A percentile compares a stretch with the other conserved stretches of the same genome.
These are phyloP conservation scores for Mycena amicta DNA, from an alignment of 768 basidiomycete species.

Conservation along the genomic window DNA sequence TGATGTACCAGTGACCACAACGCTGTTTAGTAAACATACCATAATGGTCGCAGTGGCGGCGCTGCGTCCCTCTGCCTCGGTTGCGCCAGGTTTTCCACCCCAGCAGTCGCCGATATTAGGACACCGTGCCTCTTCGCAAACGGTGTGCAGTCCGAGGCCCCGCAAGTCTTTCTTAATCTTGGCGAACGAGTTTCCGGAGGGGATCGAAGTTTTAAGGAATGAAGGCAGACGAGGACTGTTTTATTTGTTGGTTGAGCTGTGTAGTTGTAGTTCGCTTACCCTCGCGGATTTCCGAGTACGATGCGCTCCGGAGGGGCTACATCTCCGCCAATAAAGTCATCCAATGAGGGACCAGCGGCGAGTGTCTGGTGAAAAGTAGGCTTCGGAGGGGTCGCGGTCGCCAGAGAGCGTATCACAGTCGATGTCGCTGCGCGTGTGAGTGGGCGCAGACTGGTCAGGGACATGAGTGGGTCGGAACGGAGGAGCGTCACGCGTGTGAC, in stretches of 20 bases:
- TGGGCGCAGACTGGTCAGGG: constrained; percentile 14
- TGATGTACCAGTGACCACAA: constrained; percentile 1
- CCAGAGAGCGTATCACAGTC: constrained; percentile 41
- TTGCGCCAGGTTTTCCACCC: constrained; percentile 77
- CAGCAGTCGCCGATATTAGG: constrained; percentile 99
- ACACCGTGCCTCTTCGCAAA: constrained; percentile 98
- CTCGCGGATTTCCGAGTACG: constrained; percentile 69
- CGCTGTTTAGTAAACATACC: constrained; percentile 48
- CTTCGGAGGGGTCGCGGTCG: constrained; percentile 47
- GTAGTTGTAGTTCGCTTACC: constrained; percentile 41
- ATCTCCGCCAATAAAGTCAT: constrained; percentile 78
- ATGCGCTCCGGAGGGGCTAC: constrained; percentile 47
- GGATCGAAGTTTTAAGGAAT: constrained; percentile 89
- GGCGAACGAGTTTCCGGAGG: constrained; percentile 83
- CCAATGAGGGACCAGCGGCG: constrained; percentile 69
- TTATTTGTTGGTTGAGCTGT: neutral
- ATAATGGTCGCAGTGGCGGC: constrained; percentile 98
- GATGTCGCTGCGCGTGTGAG: constrained; percentile 13
- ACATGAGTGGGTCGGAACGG: constrained; percentile 5
- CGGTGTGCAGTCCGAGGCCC: constrained; percentile 89
- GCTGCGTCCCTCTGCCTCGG: constrained; percentile 71
- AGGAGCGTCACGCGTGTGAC: neutral
- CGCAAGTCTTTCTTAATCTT: constrained; percentile 95
- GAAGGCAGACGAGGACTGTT: constrained; percentile 82
- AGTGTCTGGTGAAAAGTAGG: constrained; percentile 54